Base-by-base conservation (phyloP, 805 yeast genomes). In the Pichia manshurica region DNA sequence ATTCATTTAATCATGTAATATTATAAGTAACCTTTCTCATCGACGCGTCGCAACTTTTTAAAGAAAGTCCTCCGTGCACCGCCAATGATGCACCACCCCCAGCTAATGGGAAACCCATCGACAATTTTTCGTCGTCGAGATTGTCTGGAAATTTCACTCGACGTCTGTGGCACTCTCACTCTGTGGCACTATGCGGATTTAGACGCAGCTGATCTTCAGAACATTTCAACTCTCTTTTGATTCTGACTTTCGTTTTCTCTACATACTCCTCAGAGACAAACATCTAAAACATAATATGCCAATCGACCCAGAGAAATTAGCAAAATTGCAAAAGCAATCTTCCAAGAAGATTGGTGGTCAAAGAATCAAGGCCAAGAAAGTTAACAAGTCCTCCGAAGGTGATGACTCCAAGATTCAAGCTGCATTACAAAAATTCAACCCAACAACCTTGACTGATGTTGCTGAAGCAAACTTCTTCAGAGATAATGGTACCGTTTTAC, bases 381-480 rank as follows among this genome's bases (percentile, higher is more conserved):
- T 73, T 59, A 73, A 72, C 66, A 72, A 75, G 67, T 69, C 78
- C 61, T 65, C 77, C 53, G 88, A 85, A 72, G 88, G 82, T 62
- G 96, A 89, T 66, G 96, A 90, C 74, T 77, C 88, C 70, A 89
- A 90, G 74, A 78, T 91, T 69, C 89, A 87, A 74, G 86, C 82
- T 61, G 81, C 91, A 64, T 77, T 91, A 72, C 84, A 82, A 70
- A 89, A 90, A 75, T 77, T 91, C 69, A 84, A 86, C 72, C 95
- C 90, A 57, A 87, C 84, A 72, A 84, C 88, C 63, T 73, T 91
- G 61, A 89, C 85, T 58, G 88, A 86, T 64, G 83, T 91, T 63
- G 95, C 88, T 69, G 97, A 91, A 77, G 98, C 96, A 65, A 91
- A 90, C 81, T 87, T 91, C 78, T 90, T 93, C 86, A 85, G 78